Evolutionary conservation across 2,329 filamentous ascomycete genomes (phyloP), one percentile per base, ranked within the genome.

Genomic region (Cordyceps tenuipes): DNA sequence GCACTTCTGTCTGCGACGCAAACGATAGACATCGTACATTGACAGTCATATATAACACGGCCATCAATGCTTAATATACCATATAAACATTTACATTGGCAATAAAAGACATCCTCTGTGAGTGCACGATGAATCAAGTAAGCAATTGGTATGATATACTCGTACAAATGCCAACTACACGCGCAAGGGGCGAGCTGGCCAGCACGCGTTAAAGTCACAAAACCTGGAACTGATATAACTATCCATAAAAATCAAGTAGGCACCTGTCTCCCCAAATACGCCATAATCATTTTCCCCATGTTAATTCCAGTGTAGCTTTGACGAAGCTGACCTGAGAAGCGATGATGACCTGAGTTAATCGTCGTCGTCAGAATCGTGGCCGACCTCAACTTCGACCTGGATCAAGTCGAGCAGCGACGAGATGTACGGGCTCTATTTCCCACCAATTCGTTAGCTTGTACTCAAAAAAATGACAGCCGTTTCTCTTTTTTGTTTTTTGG

Each of bases 351-450:
- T 44, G 34, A 57, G 2, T 59, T 59, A 0, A 3, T 55, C 36
- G 8, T 61, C 62, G 2, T 55, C 36, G 8, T 61, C 62, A 31
- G 64, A 36, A 15, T 61, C 62, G 26, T 65, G 66, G 44, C 68
- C 65, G 39, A 67, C 65, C 9, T 72, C 69, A 36, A 60, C 62
- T 34, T 71, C 67, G 36, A 66, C 63, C 29, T 67, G 68, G 57
- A 76, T 72, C 36, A 76, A 65, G 55, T 76, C 73, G 55, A 76
- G 65, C 6, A 76, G 66, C 34, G 73, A 76, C 49, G 74, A 70
- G 57, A 76, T 72, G 56, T 76, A 75, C 9, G 72, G 72, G 60
- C 72, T 72, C 74, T 76, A 63, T 51, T 44, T 29, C 29, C 3
- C 21, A 50, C 26, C 26, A 55, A 54, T 34, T 23, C 3, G 34